Percentiles rank a stretch among this genome's conserved stretches.
Evolutionary conservation across 805 yeast species (phyloP).

Genomic region (Osmozyma mogii): DNA sequence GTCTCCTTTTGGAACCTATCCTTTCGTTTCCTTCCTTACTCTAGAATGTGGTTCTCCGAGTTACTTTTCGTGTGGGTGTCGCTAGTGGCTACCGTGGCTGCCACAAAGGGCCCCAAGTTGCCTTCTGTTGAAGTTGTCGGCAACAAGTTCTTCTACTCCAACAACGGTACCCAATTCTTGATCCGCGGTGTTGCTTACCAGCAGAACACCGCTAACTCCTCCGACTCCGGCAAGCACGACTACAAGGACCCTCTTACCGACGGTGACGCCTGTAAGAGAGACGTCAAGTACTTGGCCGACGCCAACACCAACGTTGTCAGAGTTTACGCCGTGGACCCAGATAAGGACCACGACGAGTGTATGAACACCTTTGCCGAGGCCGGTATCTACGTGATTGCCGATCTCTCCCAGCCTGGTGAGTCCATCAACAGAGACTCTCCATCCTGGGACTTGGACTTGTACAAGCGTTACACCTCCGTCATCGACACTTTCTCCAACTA

Average conservation of each 20-base stretch:
- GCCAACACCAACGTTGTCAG: slow-evolving; percentile 73
- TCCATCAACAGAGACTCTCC: slow-evolving; percentile 78
- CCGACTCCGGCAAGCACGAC: no score
- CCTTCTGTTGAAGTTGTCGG: slow-evolving; percentile 58
- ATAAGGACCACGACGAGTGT: slow-evolving; percentile 52
- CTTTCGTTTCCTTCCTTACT: no score
- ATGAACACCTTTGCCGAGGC: slow-evolving; percentile 53
- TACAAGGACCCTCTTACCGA: slow-evolving; percentile 77
- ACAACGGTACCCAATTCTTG: slow-evolving; percentile 73
- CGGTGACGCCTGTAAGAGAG: slow-evolving; percentile 63
- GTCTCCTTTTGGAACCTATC: no score
- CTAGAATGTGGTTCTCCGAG: no score
- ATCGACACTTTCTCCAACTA: slow-evolving; percentile 74
- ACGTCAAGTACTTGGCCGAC: slow-evolving; percentile 64
- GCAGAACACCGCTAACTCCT: slow-evolving; percentile 41
- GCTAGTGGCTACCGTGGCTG: no score
- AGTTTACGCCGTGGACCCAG: slow-evolving; percentile 78
- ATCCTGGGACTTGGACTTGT: slow-evolving; percentile 64
- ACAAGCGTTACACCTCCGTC: slow-evolving; percentile 71
- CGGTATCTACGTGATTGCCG: slow-evolving; percentile 38
- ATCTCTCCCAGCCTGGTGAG: slow-evolving; percentile 56
- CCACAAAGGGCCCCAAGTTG: slow-evolving; percentile 10
- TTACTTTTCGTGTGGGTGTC: no score
- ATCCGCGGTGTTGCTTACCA: slow-evolving; percentile 78
- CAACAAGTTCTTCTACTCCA: slow-evolving; percentile 68